Evolutionary conservation across 1,284 basidiomycete genomes (phyloP).

Genomic region (Sphaerobolus stellatus): DNA sequence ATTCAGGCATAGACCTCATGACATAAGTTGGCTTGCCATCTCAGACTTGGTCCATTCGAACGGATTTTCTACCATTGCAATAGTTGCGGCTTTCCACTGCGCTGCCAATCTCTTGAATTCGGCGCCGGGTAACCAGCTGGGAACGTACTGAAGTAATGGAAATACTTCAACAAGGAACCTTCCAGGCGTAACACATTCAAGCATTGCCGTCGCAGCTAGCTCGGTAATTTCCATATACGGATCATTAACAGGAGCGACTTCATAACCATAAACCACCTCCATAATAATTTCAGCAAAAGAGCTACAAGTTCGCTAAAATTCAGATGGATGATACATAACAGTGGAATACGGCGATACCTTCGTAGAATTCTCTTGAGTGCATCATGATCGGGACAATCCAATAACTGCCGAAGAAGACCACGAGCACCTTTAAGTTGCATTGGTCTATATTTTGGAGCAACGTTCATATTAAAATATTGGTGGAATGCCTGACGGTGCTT

Average conservation of each 20-base stretch:
- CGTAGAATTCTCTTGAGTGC: too few species aligned
- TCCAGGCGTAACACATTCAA: background rate
- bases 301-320: too few species aligned
- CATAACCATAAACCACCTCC: constrained; percentile 21
- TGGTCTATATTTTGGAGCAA: background rate
- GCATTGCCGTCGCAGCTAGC: background rate
- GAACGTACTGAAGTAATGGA: constrained; percentile 8
- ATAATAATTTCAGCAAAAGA: background rate
- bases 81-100: background rate
- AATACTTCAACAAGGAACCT: constrained; percentile 10
- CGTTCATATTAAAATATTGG: constrained; percentile 29
- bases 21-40: background rate
- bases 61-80: background rate
- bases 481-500: constrained; percentile 45
- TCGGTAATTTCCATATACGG: background rate
- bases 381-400: too few species aligned
- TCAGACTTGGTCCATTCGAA: background rate
- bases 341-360: too few species aligned
- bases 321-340: too few species aligned
- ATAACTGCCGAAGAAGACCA: too few species aligned
- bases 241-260: background rate
- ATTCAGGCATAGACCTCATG: background rate
- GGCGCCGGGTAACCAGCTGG: background rate
- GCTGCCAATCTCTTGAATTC: background rate
- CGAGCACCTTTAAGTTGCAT: background rate